Conservation (phyloP, 2,329 filamentous ascomycete genomes). For the Pestalotiopsis sp. region DNA sequence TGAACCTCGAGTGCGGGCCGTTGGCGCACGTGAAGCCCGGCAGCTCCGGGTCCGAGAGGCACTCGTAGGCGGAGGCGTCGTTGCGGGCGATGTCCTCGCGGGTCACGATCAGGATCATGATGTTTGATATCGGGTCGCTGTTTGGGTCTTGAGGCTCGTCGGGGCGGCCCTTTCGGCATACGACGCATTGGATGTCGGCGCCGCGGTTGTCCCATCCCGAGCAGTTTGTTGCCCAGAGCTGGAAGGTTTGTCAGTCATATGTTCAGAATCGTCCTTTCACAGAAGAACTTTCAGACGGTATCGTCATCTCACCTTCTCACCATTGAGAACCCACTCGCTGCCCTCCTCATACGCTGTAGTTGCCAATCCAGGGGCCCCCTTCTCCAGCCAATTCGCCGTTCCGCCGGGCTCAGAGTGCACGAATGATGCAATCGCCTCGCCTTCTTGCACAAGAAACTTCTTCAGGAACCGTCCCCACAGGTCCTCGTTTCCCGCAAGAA, state of each 20-base stretch:
- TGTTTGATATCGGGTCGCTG: slow-evolving; percentile 27
- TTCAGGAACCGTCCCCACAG: slow-evolving; percentile 41
- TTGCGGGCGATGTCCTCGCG: slow-evolving; percentile 49
- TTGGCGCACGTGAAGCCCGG: slow-evolving; percentile 50
- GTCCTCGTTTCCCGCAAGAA: slow-evolving; percentile 43
- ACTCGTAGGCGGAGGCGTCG: slow-evolving; percentile 40
- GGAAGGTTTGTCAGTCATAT: not conserved
- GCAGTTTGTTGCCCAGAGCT: slow-evolving; percentile 53
- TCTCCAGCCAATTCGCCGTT: slow-evolving; percentile 54
- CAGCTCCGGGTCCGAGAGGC: slow-evolving; percentile 47
- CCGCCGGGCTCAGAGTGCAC: slow-evolving; percentile 55
- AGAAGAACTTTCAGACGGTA: too few relatives aligned
- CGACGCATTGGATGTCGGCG: slow-evolving; percentile 53
- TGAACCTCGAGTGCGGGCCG: slow-evolving; percentile 51
- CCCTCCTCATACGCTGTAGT: slow-evolving; percentile 52
- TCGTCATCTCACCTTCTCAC: too few relatives aligned
- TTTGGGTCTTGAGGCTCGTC: not conserved
- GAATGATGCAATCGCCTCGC: slow-evolving; percentile 50
- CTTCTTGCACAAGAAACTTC: slow-evolving; percentile 47
- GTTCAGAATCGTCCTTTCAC: not conserved
- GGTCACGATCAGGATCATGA: slow-evolving; percentile 55
- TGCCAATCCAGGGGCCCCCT: slow-evolving; percentile 47
- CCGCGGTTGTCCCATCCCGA: slow-evolving; percentile 56
- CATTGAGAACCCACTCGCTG: slow-evolving; percentile 53
- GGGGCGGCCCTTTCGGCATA: slow-evolving; percentile 45